Base-by-base conservation (phyloP, 2,329 filamentous ascomycete species). In the Aspergillus sp. region DNA sequence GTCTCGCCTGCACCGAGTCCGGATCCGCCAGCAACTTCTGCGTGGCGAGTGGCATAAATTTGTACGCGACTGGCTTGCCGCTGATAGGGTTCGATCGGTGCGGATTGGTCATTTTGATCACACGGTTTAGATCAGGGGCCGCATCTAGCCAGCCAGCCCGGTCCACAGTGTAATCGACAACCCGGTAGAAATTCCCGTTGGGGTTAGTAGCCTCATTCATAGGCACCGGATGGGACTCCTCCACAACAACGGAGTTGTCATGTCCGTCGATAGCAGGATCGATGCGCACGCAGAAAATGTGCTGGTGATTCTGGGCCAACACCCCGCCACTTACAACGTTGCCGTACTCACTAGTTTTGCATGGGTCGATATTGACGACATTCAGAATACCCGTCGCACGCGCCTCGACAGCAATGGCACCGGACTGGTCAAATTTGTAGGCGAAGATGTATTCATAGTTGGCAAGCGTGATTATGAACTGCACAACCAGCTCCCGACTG, bases 281-380 rank as follows among this genome's bases (percentile, higher is more conserved):
- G 4, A 83, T 74, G n/a, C 81, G 78, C 0, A 83, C 72, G 35
- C 77, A 81, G 68, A 90, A 88, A 56, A 88, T 85, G 65, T 89
- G 86, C 62, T 89, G 85, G 61, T 89, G 86, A 63, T 86, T 80
- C 1, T 77, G 72, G 1, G 82, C 84, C 1, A 88, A 73, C 7
- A 84, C 82, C 35, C 83, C 83, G 0, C 81, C 81, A 53, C 83
- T 80, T 10, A 86, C 80, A 10, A 84, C 75, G 1, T 81, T 86
- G 20, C 83, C 83, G 65, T 81, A 84, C 1, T 81, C 79, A 15
- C 84, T 81, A 19, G 75, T 70, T 50, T 83, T 68, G 37, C 78
- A 80, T 45, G 63, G 53, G 52, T 85, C 82, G 49, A 84, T 82
- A 15, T 81, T 82, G 52, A 83, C 77, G 1, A 82, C 83, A 49